Percentiles rank a stretch among this genome's conserved stretches.
phyloP scores from a whole-genome alignment of 345 rosid species.

The Gossypium rotundifolium region DNA sequence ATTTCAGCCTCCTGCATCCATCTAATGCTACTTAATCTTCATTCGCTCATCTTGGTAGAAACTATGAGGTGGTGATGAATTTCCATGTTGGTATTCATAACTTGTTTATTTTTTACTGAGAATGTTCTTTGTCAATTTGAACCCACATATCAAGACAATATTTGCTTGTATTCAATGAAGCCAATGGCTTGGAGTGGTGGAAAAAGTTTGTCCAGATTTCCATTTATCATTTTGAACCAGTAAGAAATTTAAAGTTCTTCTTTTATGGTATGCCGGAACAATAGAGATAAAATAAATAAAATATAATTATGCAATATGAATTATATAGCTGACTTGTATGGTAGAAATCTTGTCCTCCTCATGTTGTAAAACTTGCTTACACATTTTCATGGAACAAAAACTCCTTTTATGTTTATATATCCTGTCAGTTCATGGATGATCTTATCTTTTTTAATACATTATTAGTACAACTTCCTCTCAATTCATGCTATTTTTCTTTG shows the following conservation, averaged over 20 bases:
- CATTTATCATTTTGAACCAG: background rate
- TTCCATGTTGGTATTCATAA: background rate
- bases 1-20: background rate
- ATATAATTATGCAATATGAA: background rate
- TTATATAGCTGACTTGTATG: background rate
- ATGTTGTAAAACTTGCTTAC: background rate
- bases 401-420: too few species aligned
- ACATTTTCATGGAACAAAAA: too few species aligned
- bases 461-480: background rate
- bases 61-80: background rate
- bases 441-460: background rate
- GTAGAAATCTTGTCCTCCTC: background rate
- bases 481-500: background rate
- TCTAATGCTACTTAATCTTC: background rate
- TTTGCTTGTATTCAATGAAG: background rate
- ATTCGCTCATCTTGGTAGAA: background rate
- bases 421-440: conserved; percentile 2
- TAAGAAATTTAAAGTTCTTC: background rate
- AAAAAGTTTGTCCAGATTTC: background rate
- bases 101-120: background rate
- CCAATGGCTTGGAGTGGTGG: background rate
- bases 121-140: background rate
- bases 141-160: background rate
- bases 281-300: background rate
- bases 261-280: background rate